These are phyloP conservation scores for Selaginella moellendorffii DNA, from an alignment of 75 land plant genomes.

Conservation along the genomic window DNA sequence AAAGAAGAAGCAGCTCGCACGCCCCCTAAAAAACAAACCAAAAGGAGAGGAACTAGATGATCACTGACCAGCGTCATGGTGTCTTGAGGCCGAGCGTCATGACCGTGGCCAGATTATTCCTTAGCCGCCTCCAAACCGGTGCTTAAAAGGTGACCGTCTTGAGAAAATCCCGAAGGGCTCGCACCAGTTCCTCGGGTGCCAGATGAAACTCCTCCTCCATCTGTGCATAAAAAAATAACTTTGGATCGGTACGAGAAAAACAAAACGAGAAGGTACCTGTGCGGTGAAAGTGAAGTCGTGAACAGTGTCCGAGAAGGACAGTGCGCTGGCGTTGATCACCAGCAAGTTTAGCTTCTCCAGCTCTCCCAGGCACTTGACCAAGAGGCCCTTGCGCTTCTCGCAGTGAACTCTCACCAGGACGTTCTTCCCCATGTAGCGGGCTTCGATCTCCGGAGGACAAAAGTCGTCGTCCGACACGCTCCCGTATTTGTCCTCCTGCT, in stretches of 20 bases:
- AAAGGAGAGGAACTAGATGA: not conserved
- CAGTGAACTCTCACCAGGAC: constrained; percentile 57
- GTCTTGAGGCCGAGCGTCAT: too few relatives aligned
- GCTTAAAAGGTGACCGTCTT: constrained; percentile 8
- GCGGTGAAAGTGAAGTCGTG: constrained; percentile 52
- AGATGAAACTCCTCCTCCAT: constrained; percentile 37
- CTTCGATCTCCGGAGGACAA: constrained; percentile 45
- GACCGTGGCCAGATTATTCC: too few relatives aligned
- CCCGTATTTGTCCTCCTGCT: not conserved
- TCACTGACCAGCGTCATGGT: too few relatives aligned
- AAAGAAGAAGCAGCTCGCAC: not conserved
- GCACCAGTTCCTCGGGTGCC: constrained; percentile 43
- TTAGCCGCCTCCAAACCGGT: not conserved
- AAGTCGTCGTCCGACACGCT: constrained; percentile 2
- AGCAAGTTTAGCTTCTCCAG: constrained; percentile 45
- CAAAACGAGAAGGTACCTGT: constrained; percentile 25
- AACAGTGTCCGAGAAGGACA: constrained; percentile 39
- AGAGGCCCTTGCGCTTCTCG: constrained; percentile 38
- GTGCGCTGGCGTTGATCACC: constrained; percentile 30
- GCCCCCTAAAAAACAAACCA: not conserved
- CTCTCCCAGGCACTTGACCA: constrained; percentile 36
- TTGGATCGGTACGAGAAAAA: not conserved
- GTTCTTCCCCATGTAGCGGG: constrained; percentile 35
- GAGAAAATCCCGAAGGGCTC: constrained; percentile 19
- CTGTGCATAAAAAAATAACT: constrained; percentile 18